Evolutionary conservation across 2,329 filamentous ascomycete species (phyloP).

Genomic region (Coleophoma cylindrospora): DNA sequence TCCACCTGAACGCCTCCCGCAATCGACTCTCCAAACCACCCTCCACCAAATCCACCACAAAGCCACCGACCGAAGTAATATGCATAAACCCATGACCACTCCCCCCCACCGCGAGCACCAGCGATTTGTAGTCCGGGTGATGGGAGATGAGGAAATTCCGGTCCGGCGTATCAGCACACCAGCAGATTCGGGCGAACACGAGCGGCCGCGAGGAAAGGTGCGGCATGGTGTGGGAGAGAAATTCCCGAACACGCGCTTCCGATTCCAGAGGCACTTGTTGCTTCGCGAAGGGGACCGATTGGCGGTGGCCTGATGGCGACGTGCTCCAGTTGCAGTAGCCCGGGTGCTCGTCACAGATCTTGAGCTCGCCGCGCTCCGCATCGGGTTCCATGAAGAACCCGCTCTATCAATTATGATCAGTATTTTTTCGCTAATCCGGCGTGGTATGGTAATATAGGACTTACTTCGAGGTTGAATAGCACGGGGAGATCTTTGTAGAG

Average conservation of each 20-base stretch:
- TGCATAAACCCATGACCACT: slow-evolving; percentile 48
- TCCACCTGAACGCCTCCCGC: slow-evolving; percentile 40
- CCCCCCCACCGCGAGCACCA: slow-evolving; percentile 43
- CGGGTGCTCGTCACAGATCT: slow-evolving; percentile 51
- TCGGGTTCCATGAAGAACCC: slow-evolving; percentile 46
- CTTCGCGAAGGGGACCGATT: slow-evolving; percentile 14
- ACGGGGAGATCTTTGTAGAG: slow-evolving; percentile 43
- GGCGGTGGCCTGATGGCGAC: slow-evolving; percentile 2
- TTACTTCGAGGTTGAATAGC: slow-evolving; percentile 39
- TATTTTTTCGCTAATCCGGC: neutral
- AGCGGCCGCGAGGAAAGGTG: slow-evolving; percentile 43
- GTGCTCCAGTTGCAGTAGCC: slow-evolving; percentile 45
- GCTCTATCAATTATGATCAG: neutral
- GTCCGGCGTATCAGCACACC: slow-evolving; percentile 52
- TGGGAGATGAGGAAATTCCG: slow-evolving; percentile 45
- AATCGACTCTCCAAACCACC: slow-evolving; percentile 35
- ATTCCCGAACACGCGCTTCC: slow-evolving; percentile 39
- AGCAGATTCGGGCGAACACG: slow-evolving; percentile 47
- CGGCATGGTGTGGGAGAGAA: slow-evolving; percentile 46
- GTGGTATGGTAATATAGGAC: no score
- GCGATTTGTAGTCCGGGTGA: slow-evolving; percentile 36
- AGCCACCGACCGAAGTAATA: slow-evolving; percentile 43
- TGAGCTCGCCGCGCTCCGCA: slow-evolving; percentile 37
- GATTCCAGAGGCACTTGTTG: slow-evolving; percentile 40
- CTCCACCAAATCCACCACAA: slow-evolving; percentile 43